phyloP scores from a whole-genome alignment of 768 basidiomycete species.

The Podaxis rugospora region DNA sequence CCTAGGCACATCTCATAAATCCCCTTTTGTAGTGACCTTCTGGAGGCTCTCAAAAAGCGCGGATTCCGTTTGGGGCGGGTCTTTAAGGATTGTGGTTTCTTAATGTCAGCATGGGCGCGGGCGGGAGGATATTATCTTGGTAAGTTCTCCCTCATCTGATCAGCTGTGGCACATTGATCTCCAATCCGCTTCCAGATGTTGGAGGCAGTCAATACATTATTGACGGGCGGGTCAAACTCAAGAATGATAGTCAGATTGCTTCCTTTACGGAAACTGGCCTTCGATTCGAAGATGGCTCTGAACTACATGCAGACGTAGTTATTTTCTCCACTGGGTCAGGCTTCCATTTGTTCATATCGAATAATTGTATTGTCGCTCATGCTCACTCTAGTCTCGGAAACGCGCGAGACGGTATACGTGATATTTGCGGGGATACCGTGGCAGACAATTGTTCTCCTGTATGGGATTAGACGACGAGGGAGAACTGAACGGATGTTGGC shows the following conservation, averaged over 20 bases:
- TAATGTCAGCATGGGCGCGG: conserved; percentile 40
- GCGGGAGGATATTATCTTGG: conserved; percentile 70
- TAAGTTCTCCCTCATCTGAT: conserved; percentile 16
- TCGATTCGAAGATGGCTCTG: conserved; percentile 43
- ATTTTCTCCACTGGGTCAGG: conserved; percentile 55
- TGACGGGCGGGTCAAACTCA: conserved; percentile 68
- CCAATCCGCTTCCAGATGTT: conserved; percentile 33
- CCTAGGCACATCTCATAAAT: not conserved
- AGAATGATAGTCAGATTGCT: conserved; percentile 51
- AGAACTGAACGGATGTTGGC: conserved; percentile 47
- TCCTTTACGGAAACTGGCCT: conserved; percentile 39
- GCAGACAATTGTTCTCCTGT: conserved; percentile 43
- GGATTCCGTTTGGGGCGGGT: conserved; percentile 58
- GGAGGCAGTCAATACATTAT: conserved; percentile 59
- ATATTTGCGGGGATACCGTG: conserved; percentile 44
- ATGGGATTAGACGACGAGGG: conserved; percentile 66
- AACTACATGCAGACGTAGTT: conserved; percentile 48
- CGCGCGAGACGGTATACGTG: conserved; percentile 30
- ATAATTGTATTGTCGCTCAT: not conserved
- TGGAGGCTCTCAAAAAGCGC: conserved; percentile 49
- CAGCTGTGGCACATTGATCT: not conserved
- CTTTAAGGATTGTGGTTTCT: conserved; percentile 45
- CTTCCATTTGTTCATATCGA: not conserved
- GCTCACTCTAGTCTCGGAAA: conserved; percentile 38
- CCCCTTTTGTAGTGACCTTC: conserved; percentile 20